A percentile compares a stretch with the other conserved stretches of the same genome.
phyloP scores from a whole-genome alignment of 306 rosid genomes.

The Lathyrus sativus region DNA sequence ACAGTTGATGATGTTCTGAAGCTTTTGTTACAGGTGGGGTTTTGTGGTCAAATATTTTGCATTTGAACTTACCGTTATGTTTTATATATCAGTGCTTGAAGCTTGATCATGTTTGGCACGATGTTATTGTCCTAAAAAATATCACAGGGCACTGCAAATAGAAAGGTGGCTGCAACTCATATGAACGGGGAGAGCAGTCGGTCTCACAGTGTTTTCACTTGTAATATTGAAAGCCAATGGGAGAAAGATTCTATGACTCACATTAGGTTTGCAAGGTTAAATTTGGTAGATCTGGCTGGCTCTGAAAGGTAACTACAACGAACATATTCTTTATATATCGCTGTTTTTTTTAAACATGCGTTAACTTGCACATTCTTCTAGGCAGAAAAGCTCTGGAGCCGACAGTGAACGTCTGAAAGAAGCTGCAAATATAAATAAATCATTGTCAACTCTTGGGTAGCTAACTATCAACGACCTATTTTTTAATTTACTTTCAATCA shows the following conservation, averaged over 20 bases:
- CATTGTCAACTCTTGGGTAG: conserved; percentile 95
- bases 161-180: conserved; percentile 93
- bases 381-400: conserved; percentile 98
- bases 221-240: conserved; percentile 91
- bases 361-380: conserved; percentile 45
- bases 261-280: conserved; percentile 91
- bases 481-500: conserved; percentile 35
- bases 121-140: conserved; percentile 39
- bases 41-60: conserved; percentile 23
- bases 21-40: conserved; percentile 80
- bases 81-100: conserved; percentile 32
- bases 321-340: conserved; percentile 18
- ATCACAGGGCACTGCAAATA: conserved; percentile 82
- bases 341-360: conserved; percentile 25
- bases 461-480: conserved; percentile 25
- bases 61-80: conserved; percentile 16
- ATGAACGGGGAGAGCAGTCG: conserved; percentile 96
- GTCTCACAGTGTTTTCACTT: conserved; percentile 95
- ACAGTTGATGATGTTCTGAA: conserved; percentile 77
- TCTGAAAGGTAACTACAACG: conserved; percentile 74
- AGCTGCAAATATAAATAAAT: conserved; percentile 94
- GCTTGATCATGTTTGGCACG: conserved; percentile 28
- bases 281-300: conserved; percentile 95
- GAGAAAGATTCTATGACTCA: conserved; percentile 84
- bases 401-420: conserved; percentile 94